Percentiles rank a stretch among this genome's conserved stretches.
Evolutionary conservation across 2,329 filamentous ascomycete species (phyloP).

Genomic region (Emericellopsis cladophorae): DNA sequence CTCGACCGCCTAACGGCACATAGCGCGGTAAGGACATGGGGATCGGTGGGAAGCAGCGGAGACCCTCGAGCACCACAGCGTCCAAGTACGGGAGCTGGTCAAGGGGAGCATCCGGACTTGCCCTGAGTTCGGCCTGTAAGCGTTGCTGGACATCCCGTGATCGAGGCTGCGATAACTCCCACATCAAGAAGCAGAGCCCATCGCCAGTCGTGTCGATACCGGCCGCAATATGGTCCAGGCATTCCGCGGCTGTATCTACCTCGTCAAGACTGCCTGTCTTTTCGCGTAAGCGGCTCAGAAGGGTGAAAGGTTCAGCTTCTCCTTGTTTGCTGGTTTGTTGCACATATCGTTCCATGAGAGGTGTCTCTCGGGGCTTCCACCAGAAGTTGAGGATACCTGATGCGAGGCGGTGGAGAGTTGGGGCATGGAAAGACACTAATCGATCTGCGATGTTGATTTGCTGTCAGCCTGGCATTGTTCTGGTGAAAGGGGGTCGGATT

Average conservation of each 20-base stretch:
- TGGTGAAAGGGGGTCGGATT: not conserved
- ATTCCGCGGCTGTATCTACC: constrained; percentile 37
- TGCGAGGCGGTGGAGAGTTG: constrained; percentile 31
- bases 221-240: constrained; percentile 38
- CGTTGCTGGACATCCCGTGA: constrained; percentile 33
- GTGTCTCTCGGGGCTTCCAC: constrained; percentile 3
- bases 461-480: not conserved
- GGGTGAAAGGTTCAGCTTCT: constrained; percentile 6
- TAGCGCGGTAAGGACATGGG: constrained; percentile 54
- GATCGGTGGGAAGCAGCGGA: constrained; percentile 44
- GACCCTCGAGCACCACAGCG: constrained; percentile 5
- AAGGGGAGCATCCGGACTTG: constrained; percentile 10
- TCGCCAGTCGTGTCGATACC: constrained; percentile 45
- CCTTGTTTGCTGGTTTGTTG: constrained; percentile 2
- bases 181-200: constrained; percentile 58
- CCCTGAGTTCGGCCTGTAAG: constrained; percentile 27
- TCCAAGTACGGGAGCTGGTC: constrained; percentile 19
- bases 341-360: constrained; percentile 5
- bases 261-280: constrained; percentile 27
- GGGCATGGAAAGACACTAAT: constrained; percentile 44
- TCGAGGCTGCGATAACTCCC: constrained; percentile 51
- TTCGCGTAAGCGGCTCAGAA: constrained; percentile 5
- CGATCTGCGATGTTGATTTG: constrained; percentile 30
- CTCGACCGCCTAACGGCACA: constrained; percentile 39
- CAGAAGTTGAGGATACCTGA: constrained; percentile 1